Base-by-base conservation (phyloP, 1,139 yeast species). In the Debaryomyces subglobosus region DNA sequence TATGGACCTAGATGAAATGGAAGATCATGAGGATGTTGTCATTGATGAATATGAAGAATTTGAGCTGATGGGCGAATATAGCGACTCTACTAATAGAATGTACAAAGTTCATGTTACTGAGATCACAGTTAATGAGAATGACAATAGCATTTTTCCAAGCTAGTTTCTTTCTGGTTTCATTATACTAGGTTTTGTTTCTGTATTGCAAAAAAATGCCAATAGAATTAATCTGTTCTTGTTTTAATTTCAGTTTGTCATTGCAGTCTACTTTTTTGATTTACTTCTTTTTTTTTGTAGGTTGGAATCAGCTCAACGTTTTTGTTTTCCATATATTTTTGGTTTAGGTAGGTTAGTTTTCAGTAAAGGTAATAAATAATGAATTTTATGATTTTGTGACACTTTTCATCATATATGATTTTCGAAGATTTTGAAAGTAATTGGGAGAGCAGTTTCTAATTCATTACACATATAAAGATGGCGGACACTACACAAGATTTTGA, bases 101-200 rank as follows among this genome's bases (percentile, higher is more conserved):
- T 73, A 77, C 54, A 74, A 68, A 50, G 81, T 80, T 5, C 77
- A 74, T 43, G 85, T 81, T 15, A 77, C 83, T 16, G 85, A 82
- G 46, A 78, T 81, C 15, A 62, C 72, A 3, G 71, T 81, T 18
- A 73, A 74, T 52, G 83, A 77, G 27, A 68, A 61, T 36, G 72
- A 68, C 37, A 53, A 51, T 25, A 67, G 64, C 43, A 58, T 67
- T 7, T 67, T 60, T 39, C 71, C 71, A 16, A 48, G 20, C 16
- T 32, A 32, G 12, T 18, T 15, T n/a, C 45, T 21, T 21, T 12
- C 16, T 32, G 16, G 4, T 18, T 15, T 32, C 20, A 44, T n/a
- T 41, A 27, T 35, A 23, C 15, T 13, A 4, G 12, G n/a, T 23
- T 10, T 18, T 38, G 21, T n/a, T 3, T 16, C 16, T 32, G 20